Conservation (phyloP, 2,329 filamentous ascomycete genomes). For the Aspergillus novoparasiticus region DNA sequence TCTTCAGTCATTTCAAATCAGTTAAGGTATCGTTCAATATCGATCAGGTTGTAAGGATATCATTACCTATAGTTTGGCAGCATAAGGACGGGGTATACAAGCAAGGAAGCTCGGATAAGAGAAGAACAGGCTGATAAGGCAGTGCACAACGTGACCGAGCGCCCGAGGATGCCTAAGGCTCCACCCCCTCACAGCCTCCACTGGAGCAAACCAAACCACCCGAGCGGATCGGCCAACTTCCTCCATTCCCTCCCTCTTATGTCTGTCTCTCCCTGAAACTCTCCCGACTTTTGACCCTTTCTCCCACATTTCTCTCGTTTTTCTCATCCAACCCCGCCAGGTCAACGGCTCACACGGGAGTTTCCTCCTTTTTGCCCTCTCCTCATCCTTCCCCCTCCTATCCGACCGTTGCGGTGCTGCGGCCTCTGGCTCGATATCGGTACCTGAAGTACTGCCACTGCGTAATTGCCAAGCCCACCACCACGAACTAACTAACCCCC, state of each 20-base stretch:
- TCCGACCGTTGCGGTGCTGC: background rate
- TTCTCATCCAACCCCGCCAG: background rate
- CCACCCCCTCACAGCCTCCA: constrained; percentile 6
- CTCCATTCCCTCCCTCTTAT: background rate
- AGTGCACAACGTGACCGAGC: constrained; percentile 17
- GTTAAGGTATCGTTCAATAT: background rate
- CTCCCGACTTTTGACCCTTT: background rate
- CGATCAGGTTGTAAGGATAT: background rate
- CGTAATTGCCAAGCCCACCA: constrained; percentile 9
- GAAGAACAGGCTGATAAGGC: background rate
- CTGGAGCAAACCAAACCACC: background rate
- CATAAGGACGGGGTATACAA: background rate
- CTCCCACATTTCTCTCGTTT: background rate
- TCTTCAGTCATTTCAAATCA: background rate
- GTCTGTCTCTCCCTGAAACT: background rate
- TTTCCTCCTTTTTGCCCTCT: background rate
- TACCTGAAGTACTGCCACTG: constrained; percentile 4
- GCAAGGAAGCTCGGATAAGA: background rate
- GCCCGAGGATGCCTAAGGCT: background rate
- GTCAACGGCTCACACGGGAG: background rate
- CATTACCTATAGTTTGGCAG: background rate
- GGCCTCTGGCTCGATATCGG: background rate
- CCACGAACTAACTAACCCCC: constrained; percentile 10
- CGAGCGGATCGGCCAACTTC: background rate
- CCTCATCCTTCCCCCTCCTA: background rate